These are phyloP conservation scores for Achaetomiella virescens DNA, from an alignment of 495 filamentous ascomycete species.

Conservation along the genomic window DNA sequence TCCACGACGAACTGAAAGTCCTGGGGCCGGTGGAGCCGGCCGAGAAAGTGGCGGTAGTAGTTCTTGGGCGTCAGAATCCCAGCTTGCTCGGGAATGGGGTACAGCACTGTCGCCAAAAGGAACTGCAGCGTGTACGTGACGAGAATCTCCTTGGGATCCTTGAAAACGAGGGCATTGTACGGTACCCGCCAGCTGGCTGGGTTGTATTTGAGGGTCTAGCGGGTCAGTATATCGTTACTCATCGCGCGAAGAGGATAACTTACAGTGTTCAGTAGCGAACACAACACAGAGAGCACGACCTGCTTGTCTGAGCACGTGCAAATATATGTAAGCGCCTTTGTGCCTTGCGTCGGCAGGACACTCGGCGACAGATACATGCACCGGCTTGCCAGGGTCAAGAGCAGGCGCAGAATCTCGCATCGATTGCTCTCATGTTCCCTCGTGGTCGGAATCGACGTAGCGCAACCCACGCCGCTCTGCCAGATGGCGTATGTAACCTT, in stretches of 20 bases:
- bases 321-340: slow-evolving; percentile 84
- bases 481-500: slow-evolving; percentile 94
- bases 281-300: slow-evolving; percentile 78
- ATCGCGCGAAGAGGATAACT: slow-evolving; percentile 21
- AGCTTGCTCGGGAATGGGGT: slow-evolving; percentile 79
- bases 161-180: slow-evolving; percentile 89
- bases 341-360: slow-evolving; percentile 77
- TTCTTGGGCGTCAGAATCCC: slow-evolving; percentile 64
- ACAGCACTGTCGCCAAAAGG: slow-evolving; percentile 79
- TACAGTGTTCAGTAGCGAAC: slow-evolving; percentile 95
- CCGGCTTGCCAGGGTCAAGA: slow-evolving; percentile 81
- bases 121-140: slow-evolving; percentile 90
- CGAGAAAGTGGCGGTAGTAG: slow-evolving; percentile 86
- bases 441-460: slow-evolving; percentile 76
- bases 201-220: slow-evolving; percentile 90
- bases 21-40: slow-evolving; percentile 83
- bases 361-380: slow-evolving; percentile 88
- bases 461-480: slow-evolving; percentile 96
- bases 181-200: slow-evolving; percentile 91
- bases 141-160: slow-evolving; percentile 84
- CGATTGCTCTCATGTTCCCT: slow-evolving; percentile 90
- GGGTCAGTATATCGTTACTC: slow-evolving; percentile 16
- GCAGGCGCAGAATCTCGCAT: slow-evolving; percentile 78
- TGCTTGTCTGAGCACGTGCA: slow-evolving; percentile 82
- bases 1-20: slow-evolving; percentile 98